These are phyloP conservation scores for Phragmites australis DNA, from an alignment of 176 grass and related monocot species.

Conservation along the genomic window DNA sequence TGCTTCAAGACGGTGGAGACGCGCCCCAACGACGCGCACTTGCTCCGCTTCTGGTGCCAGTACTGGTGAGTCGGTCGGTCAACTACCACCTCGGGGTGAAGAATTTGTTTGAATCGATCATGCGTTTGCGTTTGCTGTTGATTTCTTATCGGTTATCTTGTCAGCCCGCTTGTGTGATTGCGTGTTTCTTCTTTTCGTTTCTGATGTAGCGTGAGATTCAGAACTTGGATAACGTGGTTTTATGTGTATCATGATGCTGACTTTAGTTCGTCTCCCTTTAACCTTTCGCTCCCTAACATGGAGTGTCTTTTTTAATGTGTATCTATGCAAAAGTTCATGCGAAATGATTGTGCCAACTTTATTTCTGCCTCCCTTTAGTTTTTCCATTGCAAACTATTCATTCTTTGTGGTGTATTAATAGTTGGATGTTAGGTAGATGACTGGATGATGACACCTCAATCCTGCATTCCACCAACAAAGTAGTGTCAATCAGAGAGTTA, in stretches of 20 bases:
- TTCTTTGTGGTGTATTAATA: constrained; percentile 12
- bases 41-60: constrained; percentile 98
- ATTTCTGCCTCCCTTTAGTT: not conserved
- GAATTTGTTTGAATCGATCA: not conserved
- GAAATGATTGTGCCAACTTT: constrained; percentile 38
- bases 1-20: constrained; percentile 91
- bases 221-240: constrained; percentile 22
- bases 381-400: not conserved
- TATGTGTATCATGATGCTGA: constrained; percentile 33
- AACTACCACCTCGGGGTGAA: not conserved
- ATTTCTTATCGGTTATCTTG: not conserved
- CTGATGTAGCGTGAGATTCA: constrained; percentile 36
- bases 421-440: constrained; percentile 33
- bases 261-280: constrained; percentile 32
- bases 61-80: constrained; percentile 56
- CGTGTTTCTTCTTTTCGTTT: not conserved
- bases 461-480: not conserved
- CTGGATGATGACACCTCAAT: constrained; percentile 23
- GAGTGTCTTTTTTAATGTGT: not conserved
- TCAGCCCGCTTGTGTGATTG: not conserved
- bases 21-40: constrained; percentile 48
- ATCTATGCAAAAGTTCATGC: constrained; percentile 26
- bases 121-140: not conserved
- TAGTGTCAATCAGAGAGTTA: not conserved
- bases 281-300: constrained; percentile 24